Evolutionary conservation across 2,329 filamentous ascomycete species (phyloP), one percentile per base, ranked within the genome.

Genomic region (Sclerotinia nivalis): DNA sequence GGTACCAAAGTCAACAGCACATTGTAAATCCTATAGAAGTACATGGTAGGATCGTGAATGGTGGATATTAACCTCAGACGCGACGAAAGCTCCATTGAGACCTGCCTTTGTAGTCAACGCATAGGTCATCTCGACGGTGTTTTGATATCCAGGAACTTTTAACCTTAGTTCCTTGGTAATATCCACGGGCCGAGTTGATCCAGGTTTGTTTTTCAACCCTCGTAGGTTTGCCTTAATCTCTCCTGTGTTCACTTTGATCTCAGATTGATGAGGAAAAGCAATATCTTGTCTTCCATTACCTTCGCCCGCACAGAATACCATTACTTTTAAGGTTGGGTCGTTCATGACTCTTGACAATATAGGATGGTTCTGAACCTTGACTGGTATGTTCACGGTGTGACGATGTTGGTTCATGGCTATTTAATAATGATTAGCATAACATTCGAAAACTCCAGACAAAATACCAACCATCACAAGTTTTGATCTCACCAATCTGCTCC

Each of bases 161-260:
- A 92, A 87, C 25, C 90, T 88, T 59, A 98, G 83, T 71, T 88
- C 86, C 73, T 87, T 84, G 10, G 96, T 99, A 72, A 99, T 91
- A 80, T 99, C 96, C 60, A 93, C 93, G 10, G 96, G 96, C 76
- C 93, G 89, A 54, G 96, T 99, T 58, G 96, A 96, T 31, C 96
- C 96, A 9, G 95, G 93, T 80, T 96, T 97, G 80, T 97, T 97
- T 81, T 99, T 99, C 72, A 99, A 81, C 6, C 96, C 96, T 74
- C 96, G 91, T 74, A 97, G 85, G 79, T 98, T 99, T n/a, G 91
- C 91, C 80, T 95, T 96, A 74, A 97, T 86, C 70, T 97, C 93
- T 47, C 91, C 91, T 13, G 89, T 86, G 75, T 99, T 99, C 69
- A 97, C 88, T 78, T 93, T 95, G 70, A 99, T 86, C 79, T 99